These are phyloP conservation scores for Clarireedia homoeocarpa DNA, from an alignment of 2,329 filamentous ascomycete species.

Conservation along the genomic window DNA sequence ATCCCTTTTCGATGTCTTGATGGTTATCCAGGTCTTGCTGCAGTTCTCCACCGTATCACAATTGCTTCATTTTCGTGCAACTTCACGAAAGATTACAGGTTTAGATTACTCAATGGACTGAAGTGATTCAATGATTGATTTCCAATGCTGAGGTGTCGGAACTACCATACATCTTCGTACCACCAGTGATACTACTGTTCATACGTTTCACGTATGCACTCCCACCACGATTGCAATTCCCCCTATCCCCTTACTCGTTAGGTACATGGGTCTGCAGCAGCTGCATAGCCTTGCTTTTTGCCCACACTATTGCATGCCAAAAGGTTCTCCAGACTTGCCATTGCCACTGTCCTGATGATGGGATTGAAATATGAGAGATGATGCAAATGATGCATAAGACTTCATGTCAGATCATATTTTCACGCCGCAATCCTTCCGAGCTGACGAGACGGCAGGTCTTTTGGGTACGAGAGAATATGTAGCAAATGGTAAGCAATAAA, in stretches of 20 bases:
- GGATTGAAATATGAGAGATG: neutral
- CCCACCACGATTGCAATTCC: neutral
- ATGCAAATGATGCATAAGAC: neutral
- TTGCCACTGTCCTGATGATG: neutral
- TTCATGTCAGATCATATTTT: neutral
- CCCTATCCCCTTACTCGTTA: constrained; percentile 7
- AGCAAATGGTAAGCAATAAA: neutral
- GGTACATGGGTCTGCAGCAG: neutral
- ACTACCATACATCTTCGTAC: neutral
- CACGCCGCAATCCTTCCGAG: neutral
- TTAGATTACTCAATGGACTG: too few species aligned
- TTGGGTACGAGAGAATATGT: neutral
- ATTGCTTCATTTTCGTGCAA: neutral
- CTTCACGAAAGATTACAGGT: neutral
- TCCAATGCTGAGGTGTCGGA: neutral
- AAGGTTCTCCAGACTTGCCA: neutral
- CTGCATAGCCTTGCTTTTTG: neutral
- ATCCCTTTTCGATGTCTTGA: too few species aligned
- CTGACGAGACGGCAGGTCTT: neutral
- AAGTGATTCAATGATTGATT: neutral
- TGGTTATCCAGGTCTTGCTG: too few species aligned
- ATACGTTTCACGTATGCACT: constrained; percentile 1
- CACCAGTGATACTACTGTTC: constrained; percentile 3
- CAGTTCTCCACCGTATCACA: neutral
- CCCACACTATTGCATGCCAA: too few species aligned